Conservation (phyloP, 2,329 filamentous ascomycete species). For the Microthyrium microscopicum region DNA sequence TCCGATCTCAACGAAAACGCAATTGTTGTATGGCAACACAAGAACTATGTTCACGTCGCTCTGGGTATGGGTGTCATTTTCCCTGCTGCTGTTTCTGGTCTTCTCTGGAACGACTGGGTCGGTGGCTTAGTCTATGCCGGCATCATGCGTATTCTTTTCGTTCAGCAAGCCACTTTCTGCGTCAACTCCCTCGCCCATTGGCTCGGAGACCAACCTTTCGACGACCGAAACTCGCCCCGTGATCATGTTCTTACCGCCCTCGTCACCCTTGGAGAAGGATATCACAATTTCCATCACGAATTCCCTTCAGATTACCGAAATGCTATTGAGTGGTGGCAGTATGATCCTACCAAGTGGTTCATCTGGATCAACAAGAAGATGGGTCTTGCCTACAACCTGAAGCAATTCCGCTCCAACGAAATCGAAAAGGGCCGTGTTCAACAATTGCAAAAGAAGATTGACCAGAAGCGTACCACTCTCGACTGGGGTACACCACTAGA, state of each 20-base stretch:
- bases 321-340: slow-evolving; percentile 20
- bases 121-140: slow-evolving; percentile 35
- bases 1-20: slow-evolving; percentile 34
- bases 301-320: slow-evolving; percentile 29
- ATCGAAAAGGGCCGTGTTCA: slow-evolving; percentile 28
- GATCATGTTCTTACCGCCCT: slow-evolving; percentile 27
- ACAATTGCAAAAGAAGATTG: slow-evolving; percentile 28
- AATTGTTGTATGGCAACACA: slow-evolving; percentile 34
- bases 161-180: slow-evolving; percentile 37
- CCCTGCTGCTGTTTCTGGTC: slow-evolving; percentile 30
- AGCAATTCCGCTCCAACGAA: slow-evolving; percentile 28
- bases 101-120: slow-evolving; percentile 32
- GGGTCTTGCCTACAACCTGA: slow-evolving; percentile 25
- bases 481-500: slow-evolving; percentile 28
- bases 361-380: slow-evolving; percentile 27
- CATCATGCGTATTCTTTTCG: slow-evolving; percentile 35
- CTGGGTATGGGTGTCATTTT: slow-evolving; percentile 31
- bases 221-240: slow-evolving; percentile 26
- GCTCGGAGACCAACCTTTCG: slow-evolving; percentile 31
- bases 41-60: slow-evolving; percentile 30
- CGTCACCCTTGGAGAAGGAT: slow-evolving; percentile 27
- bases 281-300: slow-evolving; percentile 30
- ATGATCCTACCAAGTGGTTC: slow-evolving; percentile 28
- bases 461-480: slow-evolving; percentile 25
- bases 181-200: slow-evolving; percentile 38